Evolutionary conservation across 1,139 yeast species (phyloP), one percentile per base, ranked within the genome.

Genomic region (Zygotorulaspora mrakii): DNA sequence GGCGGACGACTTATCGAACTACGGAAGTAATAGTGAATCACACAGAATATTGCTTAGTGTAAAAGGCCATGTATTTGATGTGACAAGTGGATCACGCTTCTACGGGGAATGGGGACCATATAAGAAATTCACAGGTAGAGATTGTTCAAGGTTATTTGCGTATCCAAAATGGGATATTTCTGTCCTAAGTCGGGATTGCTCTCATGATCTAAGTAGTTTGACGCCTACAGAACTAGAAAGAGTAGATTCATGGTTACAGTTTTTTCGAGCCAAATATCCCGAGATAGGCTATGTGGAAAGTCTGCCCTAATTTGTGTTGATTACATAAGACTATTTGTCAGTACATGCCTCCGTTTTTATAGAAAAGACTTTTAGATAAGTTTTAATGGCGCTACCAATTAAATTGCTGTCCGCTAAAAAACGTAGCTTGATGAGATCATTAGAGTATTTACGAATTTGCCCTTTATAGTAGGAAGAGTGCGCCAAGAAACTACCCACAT

Each of bases 401-500:
- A 62, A 42, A 28, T 59, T 55, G 33, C 65, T 59, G 37, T 61
- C 50, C 2, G 53, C 47, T 5, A 59, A 33, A 25, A 53, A 55
- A 2, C 45, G 39, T 11, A 61, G 39, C 4, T 32, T 26, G n/a
- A 60, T 42, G 2, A 14, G 25, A 12, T 42, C 45, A 5, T 38
- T 21, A 1, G 62, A 54, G 12, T 43, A 37, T 5, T 43, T 11
- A 4, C 22, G 21, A 11, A 64, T 57, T 32, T 47, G 48, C 3
- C 45, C 39, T 35, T 49, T 57, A 33, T 57, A 62, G 18, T 41
- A 38, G 2, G 31, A 22, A 14, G 59, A 61, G 38, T 58, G 43
- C 1, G 45, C 45, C 6, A 65, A 40, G 39, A 65, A 64, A 0
- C 67, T 58, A 0, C 69, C 69, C 5, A 61, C 59, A 43, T 51